These are phyloP conservation scores for Albifimbria verrucaria DNA, from an alignment of 2,329 filamentous ascomycete species.

Conservation along the genomic window DNA sequence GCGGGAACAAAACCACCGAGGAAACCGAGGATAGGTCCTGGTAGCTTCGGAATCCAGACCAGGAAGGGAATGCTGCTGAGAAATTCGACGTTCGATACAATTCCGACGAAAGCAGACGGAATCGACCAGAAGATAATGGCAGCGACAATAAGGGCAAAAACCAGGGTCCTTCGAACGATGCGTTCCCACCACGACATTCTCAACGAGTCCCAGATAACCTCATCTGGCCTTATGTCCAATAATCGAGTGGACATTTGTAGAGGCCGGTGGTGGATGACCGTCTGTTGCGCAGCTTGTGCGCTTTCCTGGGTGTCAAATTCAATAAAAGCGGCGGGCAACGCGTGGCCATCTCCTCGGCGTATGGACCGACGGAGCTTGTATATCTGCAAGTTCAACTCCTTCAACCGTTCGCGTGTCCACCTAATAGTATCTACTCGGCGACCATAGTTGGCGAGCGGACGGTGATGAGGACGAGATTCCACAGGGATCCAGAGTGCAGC, in stretches of 20 bases:
- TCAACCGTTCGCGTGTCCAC: conserved; percentile 64
- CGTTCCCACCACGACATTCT: conserved; percentile 84
- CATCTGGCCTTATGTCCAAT: conserved; percentile 75
- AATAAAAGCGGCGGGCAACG: conserved; percentile 79
- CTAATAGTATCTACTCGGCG: conserved; percentile 94
- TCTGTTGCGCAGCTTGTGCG: conserved; percentile 84
- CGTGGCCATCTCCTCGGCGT: conserved; percentile 65
- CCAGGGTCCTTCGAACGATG: conserved; percentile 66
- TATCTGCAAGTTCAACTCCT: conserved; percentile 36
- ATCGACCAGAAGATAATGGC: conserved; percentile 85
- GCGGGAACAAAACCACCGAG: conserved; percentile 82
- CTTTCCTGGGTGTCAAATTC: conserved; percentile 81
- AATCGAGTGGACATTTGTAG: conserved; percentile 84
- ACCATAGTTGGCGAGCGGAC: conserved; percentile 64
- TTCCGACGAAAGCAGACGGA: conserved; percentile 74
- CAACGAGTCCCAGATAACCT: conserved; percentile 86
- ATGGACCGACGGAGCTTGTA: conserved; percentile 71
- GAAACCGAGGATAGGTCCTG: conserved; percentile 70
- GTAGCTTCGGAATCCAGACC: conserved; percentile 69
- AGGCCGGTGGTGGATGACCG: conserved; percentile 80
- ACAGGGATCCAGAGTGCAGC: conserved; percentile 71
- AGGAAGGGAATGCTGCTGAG: conserved; percentile 67
- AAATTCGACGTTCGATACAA: conserved; percentile 78
- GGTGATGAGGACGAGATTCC: conserved; percentile 74
- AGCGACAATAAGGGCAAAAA: conserved; percentile 68